These are phyloP conservation scores for Globisporangium mamillatum DNA, from an alignment of 352 stramenopile species.

Conservation along the genomic window DNA sequence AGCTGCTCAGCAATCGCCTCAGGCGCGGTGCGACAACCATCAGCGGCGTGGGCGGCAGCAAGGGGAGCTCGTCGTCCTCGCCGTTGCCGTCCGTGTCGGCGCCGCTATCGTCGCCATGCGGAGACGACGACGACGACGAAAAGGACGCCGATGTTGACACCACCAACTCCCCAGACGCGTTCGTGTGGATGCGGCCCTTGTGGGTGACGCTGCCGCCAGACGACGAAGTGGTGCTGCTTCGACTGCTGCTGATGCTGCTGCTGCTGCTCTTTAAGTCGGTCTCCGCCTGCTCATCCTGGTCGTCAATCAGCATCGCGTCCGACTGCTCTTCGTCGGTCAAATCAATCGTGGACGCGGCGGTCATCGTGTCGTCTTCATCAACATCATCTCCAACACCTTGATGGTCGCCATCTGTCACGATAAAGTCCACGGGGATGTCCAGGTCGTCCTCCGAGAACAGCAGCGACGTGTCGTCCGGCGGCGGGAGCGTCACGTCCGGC, in stretches of 20 bases:
- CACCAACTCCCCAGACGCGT: background rate
- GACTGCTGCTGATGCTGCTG: background rate
- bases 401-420: conserved; percentile 18
- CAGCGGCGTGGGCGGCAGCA: conserved; percentile 5
- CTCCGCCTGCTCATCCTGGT: conserved; percentile 2
- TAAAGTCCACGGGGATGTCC: conserved; percentile 19
- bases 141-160: background rate
- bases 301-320: conserved; percentile 15
- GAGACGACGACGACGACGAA: background rate
- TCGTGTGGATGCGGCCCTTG: background rate
- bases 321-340: conserved; percentile 33
- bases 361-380: conserved; percentile 19
- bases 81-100: conserved; percentile 2
- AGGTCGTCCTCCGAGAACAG: conserved; percentile 37
- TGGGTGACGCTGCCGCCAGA: background rate
- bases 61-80: conserved; percentile 26
- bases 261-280: background rate
- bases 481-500: conserved; percentile 70
- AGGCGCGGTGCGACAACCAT: conserved; percentile 15
- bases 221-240: background rate
- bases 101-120: conserved; percentile 11
- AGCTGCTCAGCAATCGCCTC: conserved; percentile 31
- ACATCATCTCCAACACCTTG: conserved; percentile 17
- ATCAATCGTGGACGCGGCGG: conserved; percentile 23
- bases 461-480: conserved; percentile 39